Conservation (phyloP, 805 yeast genomes). For the Cyberlindnera misumaiensis region DNA sequence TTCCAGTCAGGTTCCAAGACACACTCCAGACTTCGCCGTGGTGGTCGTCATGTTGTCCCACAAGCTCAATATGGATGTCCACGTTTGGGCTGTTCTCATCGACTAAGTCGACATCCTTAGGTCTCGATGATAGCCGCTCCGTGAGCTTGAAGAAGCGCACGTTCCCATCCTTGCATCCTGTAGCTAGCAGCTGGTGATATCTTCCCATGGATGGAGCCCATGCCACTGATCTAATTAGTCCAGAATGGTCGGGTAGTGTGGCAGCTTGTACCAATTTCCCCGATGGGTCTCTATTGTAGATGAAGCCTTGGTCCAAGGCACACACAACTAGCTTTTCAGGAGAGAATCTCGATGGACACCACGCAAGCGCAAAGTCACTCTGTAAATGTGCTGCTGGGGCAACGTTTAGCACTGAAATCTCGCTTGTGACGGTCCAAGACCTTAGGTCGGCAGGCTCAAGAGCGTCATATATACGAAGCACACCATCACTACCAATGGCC, state of each 20-base stretch:
- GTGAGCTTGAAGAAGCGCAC: slow-evolving; percentile 77
- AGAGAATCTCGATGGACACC: slow-evolving; percentile 86
- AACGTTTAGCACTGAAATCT: slow-evolving; percentile 54
- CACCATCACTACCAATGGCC: slow-evolving; percentile 85
- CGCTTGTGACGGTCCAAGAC: slow-evolving; percentile 74
- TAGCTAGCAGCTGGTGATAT: slow-evolving; percentile 80
- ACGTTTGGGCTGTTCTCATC: slow-evolving; percentile 22
- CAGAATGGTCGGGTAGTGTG: slow-evolving; percentile 75
- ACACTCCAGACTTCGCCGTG: slow-evolving; percentile 94
- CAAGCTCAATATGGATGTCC: slow-evolving; percentile 42
- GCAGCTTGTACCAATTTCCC: slow-evolving; percentile 53
- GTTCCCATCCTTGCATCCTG: slow-evolving; percentile 92
- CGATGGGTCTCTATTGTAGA: slow-evolving; percentile 50
- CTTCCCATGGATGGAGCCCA: slow-evolving; percentile 99
- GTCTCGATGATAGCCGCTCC: slow-evolving; percentile 28
- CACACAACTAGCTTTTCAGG: slow-evolving; percentile 77
- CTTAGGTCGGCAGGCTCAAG: slow-evolving; percentile 83
- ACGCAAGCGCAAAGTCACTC: slow-evolving; percentile 75
- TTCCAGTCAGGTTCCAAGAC: slow-evolving; percentile 91
- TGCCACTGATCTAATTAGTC: slow-evolving; percentile 77
- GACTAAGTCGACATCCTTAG: slow-evolving; percentile 13
- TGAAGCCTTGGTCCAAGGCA: slow-evolving; percentile 80
- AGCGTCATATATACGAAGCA: slow-evolving; percentile 78
- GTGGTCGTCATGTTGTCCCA: slow-evolving; percentile 70
- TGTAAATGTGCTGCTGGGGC: slow-evolving; percentile 80